phyloP scores from a whole-genome alignment of 2,329 filamentous ascomycete genomes.

The Chaetothyriales sp. region DNA sequence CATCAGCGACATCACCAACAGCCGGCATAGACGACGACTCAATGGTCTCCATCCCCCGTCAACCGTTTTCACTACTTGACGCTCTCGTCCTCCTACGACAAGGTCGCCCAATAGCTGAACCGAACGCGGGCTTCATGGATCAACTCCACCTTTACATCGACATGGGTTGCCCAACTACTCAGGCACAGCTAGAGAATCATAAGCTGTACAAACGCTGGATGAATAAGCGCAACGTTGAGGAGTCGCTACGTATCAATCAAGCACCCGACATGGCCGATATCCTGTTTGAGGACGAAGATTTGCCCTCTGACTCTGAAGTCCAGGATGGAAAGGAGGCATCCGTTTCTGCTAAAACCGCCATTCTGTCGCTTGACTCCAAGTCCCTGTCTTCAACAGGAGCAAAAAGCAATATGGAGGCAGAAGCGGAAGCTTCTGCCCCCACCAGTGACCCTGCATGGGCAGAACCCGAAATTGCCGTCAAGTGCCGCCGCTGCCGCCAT shows the following conservation, averaged over 20 bases:
- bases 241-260: slow-evolving; percentile 58
- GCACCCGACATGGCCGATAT: slow-evolving; percentile 65
- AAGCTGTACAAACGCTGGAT: slow-evolving; percentile 71
- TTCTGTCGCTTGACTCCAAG: neutral
- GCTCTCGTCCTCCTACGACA: slow-evolving; percentile 59
- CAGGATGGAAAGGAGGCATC: slow-evolving; percentile 19
- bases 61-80: slow-evolving; percentile 29
- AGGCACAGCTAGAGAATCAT: slow-evolving; percentile 43
- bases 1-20: neutral
- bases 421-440: neutral
- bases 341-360: too few relatives aligned
- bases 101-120: slow-evolving; percentile 65
- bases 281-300: slow-evolving; percentile 52
- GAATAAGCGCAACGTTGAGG: slow-evolving; percentile 51
- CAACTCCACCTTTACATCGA: slow-evolving; percentile 78
- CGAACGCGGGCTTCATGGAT: slow-evolving; percentile 80
- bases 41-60: slow-evolving; percentile 32
- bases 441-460: neutral
- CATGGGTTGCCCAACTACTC: slow-evolving; percentile 63
- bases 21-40: slow-evolving; percentile 23
- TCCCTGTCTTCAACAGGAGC: neutral
- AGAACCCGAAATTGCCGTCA: slow-evolving; percentile 42
- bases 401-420: neutral
- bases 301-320: slow-evolving; percentile 16
- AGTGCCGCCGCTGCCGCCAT: slow-evolving; percentile 81